Percentiles rank a stretch among this genome's conserved stretches.
phyloP scores from a whole-genome alignment of 257 asterid species.

The Solanum infundibuliforme region DNA sequence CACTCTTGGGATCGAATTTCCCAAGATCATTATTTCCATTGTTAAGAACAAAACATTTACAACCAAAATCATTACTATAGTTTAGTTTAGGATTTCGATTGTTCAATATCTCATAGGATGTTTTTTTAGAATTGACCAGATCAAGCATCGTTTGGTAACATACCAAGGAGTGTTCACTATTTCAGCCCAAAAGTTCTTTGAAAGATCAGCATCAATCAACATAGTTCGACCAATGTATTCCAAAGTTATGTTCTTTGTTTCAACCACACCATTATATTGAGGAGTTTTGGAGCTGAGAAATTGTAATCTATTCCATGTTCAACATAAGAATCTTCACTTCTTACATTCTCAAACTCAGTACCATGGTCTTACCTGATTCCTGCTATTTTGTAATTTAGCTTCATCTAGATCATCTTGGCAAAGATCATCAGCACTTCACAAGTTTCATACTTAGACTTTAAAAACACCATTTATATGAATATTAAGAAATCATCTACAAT shows the following conservation, averaged over 20 bases:
- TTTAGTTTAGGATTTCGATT: no score
- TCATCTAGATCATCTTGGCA: not conserved
- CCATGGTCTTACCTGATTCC: not conserved
- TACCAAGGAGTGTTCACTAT: not conserved
- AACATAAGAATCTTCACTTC: no score
- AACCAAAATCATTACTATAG: not conserved
- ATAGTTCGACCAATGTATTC: no score
- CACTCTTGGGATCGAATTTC: no score
- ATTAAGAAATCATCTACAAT: not conserved
- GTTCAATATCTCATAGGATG: not conserved
- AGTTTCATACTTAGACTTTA: not conserved
- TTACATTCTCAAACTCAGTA: not conserved
- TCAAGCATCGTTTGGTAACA: not conserved
- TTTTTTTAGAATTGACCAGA: no score
- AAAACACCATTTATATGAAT: no score
- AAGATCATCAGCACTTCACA: not conserved
- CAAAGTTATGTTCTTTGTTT: not conserved
- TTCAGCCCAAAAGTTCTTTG: not conserved
- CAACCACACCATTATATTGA: not conserved
- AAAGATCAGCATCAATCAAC: not conserved
- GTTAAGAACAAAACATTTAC: not conserved
- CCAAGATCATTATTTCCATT: not conserved
- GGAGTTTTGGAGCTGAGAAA: not conserved
- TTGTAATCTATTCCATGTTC: not conserved
- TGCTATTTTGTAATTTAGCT: no score